Evolutionary conservation across 441 rosid genomes (phyloP).

Genomic region (Erodium moschatum): DNA sequence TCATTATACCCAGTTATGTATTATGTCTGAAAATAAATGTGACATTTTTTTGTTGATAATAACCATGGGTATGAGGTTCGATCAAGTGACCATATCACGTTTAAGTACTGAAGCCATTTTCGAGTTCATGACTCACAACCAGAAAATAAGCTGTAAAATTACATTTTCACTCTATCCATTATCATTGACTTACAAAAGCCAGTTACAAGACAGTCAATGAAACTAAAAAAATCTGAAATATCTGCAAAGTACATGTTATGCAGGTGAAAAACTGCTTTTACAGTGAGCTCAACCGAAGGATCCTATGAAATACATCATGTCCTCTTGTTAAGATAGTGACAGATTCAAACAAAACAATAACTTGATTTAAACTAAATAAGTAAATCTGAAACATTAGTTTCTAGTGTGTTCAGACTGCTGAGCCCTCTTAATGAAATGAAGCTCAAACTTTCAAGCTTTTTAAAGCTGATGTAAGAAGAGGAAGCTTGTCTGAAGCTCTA

Average conservation of each 20-base stretch:
- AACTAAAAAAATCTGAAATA: neutral
- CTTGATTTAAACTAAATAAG: neutral
- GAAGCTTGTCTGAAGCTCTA: slow-evolving; percentile 60
- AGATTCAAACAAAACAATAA: neutral
- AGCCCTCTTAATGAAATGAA: neutral
- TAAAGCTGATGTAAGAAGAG: slow-evolving; percentile 51
- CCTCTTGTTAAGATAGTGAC: neutral
- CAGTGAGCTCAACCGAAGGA: neutral
- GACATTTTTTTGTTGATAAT: too few species aligned
- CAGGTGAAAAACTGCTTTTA: slow-evolving; percentile 1
- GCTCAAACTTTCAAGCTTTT: slow-evolving; percentile 52
- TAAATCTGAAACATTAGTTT: neutral
- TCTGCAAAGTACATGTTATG: neutral
- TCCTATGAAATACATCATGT: neutral
- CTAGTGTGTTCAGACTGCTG: too few species aligned
- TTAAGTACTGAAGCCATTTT: too few species aligned
- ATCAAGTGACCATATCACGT: too few species aligned
- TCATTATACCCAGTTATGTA: too few species aligned
- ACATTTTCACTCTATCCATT: too few species aligned
- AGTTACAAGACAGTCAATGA: neutral
- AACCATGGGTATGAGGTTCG: too few species aligned
- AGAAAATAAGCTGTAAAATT: neutral
- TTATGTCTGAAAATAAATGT: too few species aligned
- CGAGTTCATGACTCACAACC: neutral
- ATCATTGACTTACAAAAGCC: neutral